Evolutionary conservation across 495 filamentous ascomycete genomes (phyloP).

Genomic region (Penicillium goetzii): DNA sequence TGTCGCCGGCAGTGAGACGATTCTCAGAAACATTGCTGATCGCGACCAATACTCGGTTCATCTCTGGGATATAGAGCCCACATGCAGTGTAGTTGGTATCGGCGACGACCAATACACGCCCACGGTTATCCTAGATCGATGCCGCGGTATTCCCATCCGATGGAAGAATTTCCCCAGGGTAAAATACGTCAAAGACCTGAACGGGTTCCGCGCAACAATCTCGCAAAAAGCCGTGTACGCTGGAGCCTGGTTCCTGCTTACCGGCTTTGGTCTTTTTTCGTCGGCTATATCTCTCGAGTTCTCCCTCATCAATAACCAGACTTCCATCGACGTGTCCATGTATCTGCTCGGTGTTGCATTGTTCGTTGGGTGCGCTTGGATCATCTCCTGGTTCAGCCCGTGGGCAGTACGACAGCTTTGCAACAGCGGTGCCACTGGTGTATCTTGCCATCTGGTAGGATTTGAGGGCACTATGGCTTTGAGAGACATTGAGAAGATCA

Average conservation of each 20-base stretch:
- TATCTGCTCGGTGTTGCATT: constrained; percentile 14
- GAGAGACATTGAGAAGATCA: constrained; percentile 14
- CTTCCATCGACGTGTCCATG: neutral
- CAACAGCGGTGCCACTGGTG: constrained; percentile 15
- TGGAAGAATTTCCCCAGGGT: constrained; percentile 23
- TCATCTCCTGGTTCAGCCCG: constrained; percentile 23
- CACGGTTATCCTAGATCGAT: constrained; percentile 22
- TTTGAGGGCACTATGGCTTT: constrained; percentile 24
- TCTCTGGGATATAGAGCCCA: constrained; percentile 21
- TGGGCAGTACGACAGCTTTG: constrained; percentile 24
- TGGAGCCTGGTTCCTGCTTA: constrained; percentile 12
- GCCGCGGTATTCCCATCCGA: constrained; percentile 22
- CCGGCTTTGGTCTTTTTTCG: neutral
- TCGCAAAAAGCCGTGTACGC: constrained; percentile 14
- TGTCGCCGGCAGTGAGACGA: constrained; percentile 5
- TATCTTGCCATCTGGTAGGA: constrained; percentile 17
- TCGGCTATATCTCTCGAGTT: neutral
- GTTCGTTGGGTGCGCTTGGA: constrained; percentile 18
- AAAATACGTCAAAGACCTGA: constrained; percentile 16
- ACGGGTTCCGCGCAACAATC: constrained; percentile 10
- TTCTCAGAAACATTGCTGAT: constrained; percentile 22
- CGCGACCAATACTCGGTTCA: constrained; percentile 20
- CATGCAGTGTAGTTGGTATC: constrained; percentile 21
- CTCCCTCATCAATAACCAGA: neutral
- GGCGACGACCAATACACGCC: constrained; percentile 18